Base-by-base conservation (phyloP, 2,329 filamentous ascomycete species). In the Teratosphaeria destructans region DNA sequence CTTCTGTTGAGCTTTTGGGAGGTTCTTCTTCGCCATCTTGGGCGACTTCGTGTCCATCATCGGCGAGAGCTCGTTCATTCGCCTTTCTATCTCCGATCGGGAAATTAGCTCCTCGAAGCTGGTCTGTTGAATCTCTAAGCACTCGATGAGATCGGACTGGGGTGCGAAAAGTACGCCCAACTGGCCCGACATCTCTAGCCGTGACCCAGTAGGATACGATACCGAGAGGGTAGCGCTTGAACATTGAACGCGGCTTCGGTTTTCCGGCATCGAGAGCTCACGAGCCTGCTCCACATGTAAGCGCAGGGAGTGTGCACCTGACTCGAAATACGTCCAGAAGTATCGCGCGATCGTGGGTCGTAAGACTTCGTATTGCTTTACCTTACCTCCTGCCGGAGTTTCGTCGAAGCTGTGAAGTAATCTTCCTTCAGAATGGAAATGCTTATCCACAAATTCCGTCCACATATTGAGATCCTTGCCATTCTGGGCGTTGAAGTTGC, bases 321-420 rank as follows among this genome's bases (percentile, higher is more conserved):
- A 93, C 60, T 87, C 86, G 71, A 94, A 96, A 68, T 95, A 88
- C 0, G 90, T 92, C 67, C 88, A 85, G 72, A 96, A 96, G 73
- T 94, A 97, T 68, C 93, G 85, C 37, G 93, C 85, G 54, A 99
- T 79, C 0, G 89, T 89, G 3, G 91, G 84, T 60, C 84, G 89
- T 2, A 87, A 83, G 55, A 97, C 90, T 71, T 96, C 92, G 68
- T 92, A 96, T 68, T 88, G 85, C 76, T 95, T 96, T 59, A 87
- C 82, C 19, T 62, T 64, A 23, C 57, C 56, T 37, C 57, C 61
- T 29, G 57, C 56, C 6, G 59, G 53, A 27, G 58, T 54, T 8
- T 62, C 59, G 56, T 66, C 61, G 56, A 70, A 68, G 52, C 60
- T 64, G 60, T 70, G 68, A 14, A 91, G 84, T 69, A 96, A 86